These are phyloP conservation scores for Plectosphaerella cucumerina DNA, from an alignment of 2,329 filamentous ascomycete species.

Conservation along the genomic window DNA sequence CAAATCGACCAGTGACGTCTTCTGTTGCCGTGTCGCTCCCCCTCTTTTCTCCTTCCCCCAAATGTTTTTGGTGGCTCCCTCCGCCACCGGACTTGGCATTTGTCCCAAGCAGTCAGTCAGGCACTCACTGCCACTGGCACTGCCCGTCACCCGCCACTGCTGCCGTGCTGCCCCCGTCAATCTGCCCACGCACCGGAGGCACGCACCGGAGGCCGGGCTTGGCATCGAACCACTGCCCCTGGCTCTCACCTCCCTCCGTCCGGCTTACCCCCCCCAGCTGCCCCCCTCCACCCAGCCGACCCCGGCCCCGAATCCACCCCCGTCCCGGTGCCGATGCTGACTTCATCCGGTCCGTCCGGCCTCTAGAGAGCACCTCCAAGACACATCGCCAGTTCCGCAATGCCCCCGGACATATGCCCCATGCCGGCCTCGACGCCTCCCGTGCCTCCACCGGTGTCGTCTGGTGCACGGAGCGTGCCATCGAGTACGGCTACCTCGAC, in stretches of 20 bases:
- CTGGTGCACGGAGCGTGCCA: slow-evolving; percentile 84
- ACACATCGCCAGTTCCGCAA: slow-evolving; percentile 86
- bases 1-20: background rate
- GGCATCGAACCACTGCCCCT: background rate
- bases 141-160: background rate
- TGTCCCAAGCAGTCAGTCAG: too few species aligned
- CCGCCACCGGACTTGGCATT: too few species aligned
- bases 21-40: background rate
- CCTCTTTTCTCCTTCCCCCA: background rate
- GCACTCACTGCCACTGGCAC: too few species aligned
- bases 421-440: slow-evolving; percentile 84
- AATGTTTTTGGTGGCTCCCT: too few species aligned
- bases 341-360: background rate
- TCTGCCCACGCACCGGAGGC: background rate
- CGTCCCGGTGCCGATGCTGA: slow-evolving; percentile 38
- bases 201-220: too few species aligned
- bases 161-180: background rate
- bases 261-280: slow-evolving; percentile 47
- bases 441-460: slow-evolving; percentile 90
- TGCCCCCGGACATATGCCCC: slow-evolving; percentile 84
- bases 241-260: background rate
- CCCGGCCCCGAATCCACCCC: slow-evolving; percentile 52
- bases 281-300: slow-evolving; percentile 23
- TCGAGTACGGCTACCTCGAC: slow-evolving; percentile 84
- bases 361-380: slow-evolving; percentile 72